Percentiles rank a stretch among this genome's conserved stretches.
Conservation (phyloP, 345 rosid genomes). For the Euphorbia peplus region DNA sequence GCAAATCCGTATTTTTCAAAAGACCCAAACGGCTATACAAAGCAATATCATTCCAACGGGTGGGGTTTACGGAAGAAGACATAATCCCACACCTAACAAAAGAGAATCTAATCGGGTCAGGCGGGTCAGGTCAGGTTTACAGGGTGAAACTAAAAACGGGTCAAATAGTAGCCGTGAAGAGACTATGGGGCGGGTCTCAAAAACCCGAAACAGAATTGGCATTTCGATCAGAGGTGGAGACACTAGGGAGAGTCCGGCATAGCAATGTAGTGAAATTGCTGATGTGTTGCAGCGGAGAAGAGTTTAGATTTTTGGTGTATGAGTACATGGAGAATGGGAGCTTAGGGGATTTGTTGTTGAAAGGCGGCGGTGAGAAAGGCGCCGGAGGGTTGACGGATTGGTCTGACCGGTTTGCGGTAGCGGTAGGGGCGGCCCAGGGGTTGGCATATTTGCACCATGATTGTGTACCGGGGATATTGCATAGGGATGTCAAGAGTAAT, state of each 20-base stretch:
- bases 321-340: conserved; percentile 81
- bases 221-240: conserved; percentile 59
- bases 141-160: conserved; percentile 49
- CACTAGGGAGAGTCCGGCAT: conserved; percentile 58
- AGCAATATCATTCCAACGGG: conserved; percentile 55
- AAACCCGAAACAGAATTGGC: conserved; percentile 33
- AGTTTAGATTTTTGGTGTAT: conserved; percentile 46
- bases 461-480: conserved; percentile 59
- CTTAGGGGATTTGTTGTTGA: conserved; percentile 55
- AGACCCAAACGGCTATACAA: conserved; percentile 36
- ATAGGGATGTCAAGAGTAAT: conserved; percentile 79
- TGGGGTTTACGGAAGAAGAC: conserved; percentile 44
- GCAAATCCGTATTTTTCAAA: conserved; percentile 23
- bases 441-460: conserved; percentile 76
- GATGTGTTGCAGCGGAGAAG: conserved; percentile 46
- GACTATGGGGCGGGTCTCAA: conserved; percentile 32
- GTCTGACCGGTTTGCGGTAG: conserved; percentile 46
- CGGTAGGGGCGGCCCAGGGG: conserved; percentile 61
- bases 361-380: conserved; percentile 29
- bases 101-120: conserved; percentile 53
- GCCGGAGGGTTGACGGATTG: conserved; percentile 40
- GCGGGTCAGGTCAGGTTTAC: conserved; percentile 68
- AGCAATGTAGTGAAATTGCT: conserved; percentile 58
- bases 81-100: conserved; percentile 39
- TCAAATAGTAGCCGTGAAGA: conserved; percentile 63